phyloP scores from a whole-genome alignment of 2,329 filamentous ascomycete genomes.

The Colletotrichum limetticola region DNA sequence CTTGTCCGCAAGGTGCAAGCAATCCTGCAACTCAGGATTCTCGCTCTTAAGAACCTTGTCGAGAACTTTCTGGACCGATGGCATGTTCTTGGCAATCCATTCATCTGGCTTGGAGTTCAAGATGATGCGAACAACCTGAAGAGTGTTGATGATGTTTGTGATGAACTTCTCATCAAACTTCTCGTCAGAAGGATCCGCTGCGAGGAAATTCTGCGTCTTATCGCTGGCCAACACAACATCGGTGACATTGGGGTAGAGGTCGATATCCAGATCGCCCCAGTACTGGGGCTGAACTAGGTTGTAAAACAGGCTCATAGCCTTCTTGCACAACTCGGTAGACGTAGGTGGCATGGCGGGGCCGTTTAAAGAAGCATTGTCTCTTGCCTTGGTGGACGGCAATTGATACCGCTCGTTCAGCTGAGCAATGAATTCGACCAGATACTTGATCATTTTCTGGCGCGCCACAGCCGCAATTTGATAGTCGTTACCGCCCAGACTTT shows the following conservation, averaged over 20 bases:
- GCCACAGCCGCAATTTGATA: conserved; percentile 75
- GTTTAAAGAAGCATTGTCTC: conserved; percentile 59
- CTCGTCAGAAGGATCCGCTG: conserved; percentile 71
- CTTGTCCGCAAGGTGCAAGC: conserved; percentile 79
- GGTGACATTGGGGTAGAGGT: conserved; percentile 90
- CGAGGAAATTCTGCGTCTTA: conserved; percentile 71
- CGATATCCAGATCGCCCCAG: conserved; percentile 92
- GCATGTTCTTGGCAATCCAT: conserved; percentile 85
- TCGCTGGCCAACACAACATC: conserved; percentile 88
- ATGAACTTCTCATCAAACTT: conserved; percentile 86
- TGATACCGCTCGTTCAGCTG: conserved; percentile 87
- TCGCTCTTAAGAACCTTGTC: conserved; percentile 92
- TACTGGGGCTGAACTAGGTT: conserved; percentile 87
- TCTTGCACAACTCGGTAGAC: conserved; percentile 84
- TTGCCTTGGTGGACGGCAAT: conserved; percentile 75
- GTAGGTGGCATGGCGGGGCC: conserved; percentile 61
- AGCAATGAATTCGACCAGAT: conserved; percentile 94
- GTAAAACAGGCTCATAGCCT: conserved; percentile 82
- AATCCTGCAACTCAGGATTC: conserved; percentile 92
- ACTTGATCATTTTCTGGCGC: conserved; percentile 88
- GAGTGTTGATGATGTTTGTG: conserved; percentile 90
- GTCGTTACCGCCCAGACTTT: conserved; percentile 66
- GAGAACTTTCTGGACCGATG: conserved; percentile 84
- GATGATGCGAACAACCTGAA: conserved; percentile 91
- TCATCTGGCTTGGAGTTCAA: conserved; percentile 89